phyloP scores from a whole-genome alignment of 1,284 basidiomycete genomes.

The Termitomyces sp. region DNA sequence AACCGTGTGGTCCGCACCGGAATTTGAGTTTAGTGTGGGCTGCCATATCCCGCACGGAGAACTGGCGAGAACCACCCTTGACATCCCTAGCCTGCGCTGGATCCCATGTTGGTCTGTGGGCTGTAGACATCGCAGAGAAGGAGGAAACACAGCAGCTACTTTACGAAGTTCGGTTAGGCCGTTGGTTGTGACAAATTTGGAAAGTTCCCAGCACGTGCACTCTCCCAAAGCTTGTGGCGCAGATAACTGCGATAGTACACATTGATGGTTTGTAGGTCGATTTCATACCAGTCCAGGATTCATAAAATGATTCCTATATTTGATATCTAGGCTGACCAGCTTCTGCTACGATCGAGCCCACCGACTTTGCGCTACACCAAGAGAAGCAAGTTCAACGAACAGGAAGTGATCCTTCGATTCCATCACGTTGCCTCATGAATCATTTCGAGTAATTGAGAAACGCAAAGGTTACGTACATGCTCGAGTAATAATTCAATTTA shows the following conservation, averaged over 20 bases:
- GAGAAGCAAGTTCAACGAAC: no score
- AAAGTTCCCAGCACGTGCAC: constrained; percentile 7
- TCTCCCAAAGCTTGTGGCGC: neutral
- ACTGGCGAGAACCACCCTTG: constrained; percentile 84
- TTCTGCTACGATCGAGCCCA: neutral
- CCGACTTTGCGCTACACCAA: neutral
- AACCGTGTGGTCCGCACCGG: constrained; percentile 44
- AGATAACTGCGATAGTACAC: neutral
- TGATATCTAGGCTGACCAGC: neutral
- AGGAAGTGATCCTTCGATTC: neutral
- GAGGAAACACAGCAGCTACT: neutral
- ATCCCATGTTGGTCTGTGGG: constrained; percentile 87
- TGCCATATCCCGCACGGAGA: constrained; percentile 87
- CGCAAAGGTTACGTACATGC: neutral
- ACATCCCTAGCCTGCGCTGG: constrained; percentile 82
- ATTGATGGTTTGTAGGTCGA: neutral
- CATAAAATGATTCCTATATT: neutral
- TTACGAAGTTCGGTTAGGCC: neutral
- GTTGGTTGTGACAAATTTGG: constrained; percentile 2
- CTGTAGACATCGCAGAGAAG: constrained; percentile 63
- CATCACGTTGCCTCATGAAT: neutral
- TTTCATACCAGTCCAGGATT: neutral
- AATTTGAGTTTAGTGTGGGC: constrained; percentile 96
- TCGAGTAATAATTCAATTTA: neutral
- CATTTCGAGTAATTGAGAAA: neutral